Conservation (phyloP, 2,329 filamentous ascomycete species). For the Phoma herbarum region DNA sequence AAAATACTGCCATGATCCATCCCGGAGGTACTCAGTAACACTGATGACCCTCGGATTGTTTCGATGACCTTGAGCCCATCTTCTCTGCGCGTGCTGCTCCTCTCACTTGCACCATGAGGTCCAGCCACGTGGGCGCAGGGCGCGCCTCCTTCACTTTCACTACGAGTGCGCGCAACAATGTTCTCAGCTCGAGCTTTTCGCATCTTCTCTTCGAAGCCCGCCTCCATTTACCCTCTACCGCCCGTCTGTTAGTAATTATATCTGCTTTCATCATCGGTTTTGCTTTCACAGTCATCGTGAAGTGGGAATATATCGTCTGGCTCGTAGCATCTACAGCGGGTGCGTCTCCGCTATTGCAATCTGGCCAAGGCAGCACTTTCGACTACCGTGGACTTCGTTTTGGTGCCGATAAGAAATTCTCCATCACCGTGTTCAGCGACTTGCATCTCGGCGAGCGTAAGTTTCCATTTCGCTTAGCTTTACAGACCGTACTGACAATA, state of each 20-base stretch:
- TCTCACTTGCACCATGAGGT: conserved; percentile 10
- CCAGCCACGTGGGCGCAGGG: conserved; percentile 1
- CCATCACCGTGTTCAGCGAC: conserved; percentile 71
- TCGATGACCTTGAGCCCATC: background rate
- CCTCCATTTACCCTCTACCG: conserved; percentile 1
- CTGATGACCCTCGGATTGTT: background rate
- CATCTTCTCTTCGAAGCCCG: background rate
- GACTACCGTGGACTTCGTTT: conserved; percentile 41
- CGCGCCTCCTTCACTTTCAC: conserved; percentile 15
- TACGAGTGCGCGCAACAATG: background rate
- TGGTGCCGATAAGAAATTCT: conserved; percentile 52
- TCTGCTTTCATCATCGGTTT: conserved; percentile 23
- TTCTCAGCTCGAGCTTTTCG: too few species aligned
- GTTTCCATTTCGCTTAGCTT: conserved; percentile 38
- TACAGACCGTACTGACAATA: conserved; percentile 10
- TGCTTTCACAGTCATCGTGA: conserved; percentile 30
- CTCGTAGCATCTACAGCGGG: conserved; percentile 17
- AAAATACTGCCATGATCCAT: background rate
- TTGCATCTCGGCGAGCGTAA: conserved; percentile 75
- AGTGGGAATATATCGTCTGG: conserved; percentile 24
- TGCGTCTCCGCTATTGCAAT: conserved; percentile 16
- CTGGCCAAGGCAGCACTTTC: conserved; percentile 7
- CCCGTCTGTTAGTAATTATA: conserved; percentile 6
- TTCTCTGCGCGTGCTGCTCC: background rate
- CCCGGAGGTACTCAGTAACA: background rate